Percentiles rank a stretch among this genome's conserved stretches.
Conservation (phyloP, 2,329 filamentous ascomycete species). For the Colletotrichum endophyticum region DNA sequence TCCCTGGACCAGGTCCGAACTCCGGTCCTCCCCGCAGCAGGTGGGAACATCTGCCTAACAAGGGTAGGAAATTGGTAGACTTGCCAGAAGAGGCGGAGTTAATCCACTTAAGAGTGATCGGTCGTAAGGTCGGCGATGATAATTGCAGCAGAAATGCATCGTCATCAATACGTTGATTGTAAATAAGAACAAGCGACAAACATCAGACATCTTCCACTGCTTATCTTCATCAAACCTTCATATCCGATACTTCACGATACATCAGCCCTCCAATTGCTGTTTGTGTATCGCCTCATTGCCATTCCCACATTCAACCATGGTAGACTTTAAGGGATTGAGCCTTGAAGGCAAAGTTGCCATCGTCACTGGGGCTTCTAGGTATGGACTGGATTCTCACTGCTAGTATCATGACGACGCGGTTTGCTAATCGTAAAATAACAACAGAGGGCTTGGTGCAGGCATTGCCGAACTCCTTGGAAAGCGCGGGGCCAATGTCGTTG, state of each 20-base stretch:
- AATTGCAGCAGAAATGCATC: not conserved
- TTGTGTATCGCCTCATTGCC: no score
- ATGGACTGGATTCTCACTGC: not conserved
- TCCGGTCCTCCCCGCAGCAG: not conserved
- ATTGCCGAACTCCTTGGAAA: constrained; percentile 67
- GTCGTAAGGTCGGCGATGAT: not conserved
- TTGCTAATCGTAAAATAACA: not conserved
- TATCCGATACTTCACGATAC: not conserved
- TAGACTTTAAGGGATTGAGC: constrained; percentile 24
- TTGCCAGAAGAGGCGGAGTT: not conserved
- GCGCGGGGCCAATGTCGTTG: constrained; percentile 50
- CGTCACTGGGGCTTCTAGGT: constrained; percentile 17
- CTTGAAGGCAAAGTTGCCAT: constrained; percentile 24
- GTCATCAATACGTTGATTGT: not conserved
- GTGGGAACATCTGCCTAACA: not conserved
- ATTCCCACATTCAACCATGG: not conserved
- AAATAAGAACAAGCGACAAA: not conserved
- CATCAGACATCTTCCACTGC: not conserved
- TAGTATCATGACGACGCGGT: not conserved
- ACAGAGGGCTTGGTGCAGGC: constrained; percentile 56
- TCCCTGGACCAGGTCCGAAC: not conserved
- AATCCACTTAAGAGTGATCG: not conserved
- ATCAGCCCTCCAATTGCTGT: not conserved
- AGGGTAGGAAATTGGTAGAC: not conserved
- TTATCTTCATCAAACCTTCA: not conserved